These are phyloP conservation scores for Russula olivacea DNA, from an alignment of 768 basidiomycete species.

Conservation along the genomic window DNA sequence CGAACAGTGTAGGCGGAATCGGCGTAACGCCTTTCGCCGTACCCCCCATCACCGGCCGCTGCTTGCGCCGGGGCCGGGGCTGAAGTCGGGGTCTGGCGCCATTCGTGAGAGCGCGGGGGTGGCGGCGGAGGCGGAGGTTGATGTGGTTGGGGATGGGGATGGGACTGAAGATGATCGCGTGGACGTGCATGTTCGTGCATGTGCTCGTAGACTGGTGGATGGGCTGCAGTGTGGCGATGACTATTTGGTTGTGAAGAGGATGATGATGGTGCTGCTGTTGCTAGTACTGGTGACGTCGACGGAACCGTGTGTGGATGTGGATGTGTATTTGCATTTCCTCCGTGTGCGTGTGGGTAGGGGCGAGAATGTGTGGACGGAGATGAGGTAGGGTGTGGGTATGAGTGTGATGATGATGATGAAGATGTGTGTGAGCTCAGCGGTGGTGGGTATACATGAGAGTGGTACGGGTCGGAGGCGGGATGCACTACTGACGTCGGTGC, in stretches of 20 bases:
- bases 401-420: not conserved
- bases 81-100: not conserved
- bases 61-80: not conserved
- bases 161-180: not conserved
- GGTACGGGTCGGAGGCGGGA: not conserved
- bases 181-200: not conserved
- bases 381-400: not conserved
- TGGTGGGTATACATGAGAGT: not conserved
- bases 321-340: not conserved
- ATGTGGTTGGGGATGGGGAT: not conserved
- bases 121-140: not conserved
- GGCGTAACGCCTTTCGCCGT: not conserved
- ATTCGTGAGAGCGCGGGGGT: not conserved
- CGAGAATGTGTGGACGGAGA: not conserved
- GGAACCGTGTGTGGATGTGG: not conserved
- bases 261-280: not conserved
- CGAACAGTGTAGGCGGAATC: not conserved
- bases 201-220: slow-evolving; percentile 1
- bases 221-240: not conserved
- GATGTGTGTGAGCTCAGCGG: not conserved
- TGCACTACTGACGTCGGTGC: not conserved
- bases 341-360: not conserved
- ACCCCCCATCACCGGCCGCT: not conserved
- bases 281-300: not conserved
- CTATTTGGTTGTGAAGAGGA: not conserved